These are phyloP conservation scores for Olyra latifolia DNA, from an alignment of 176 grass and related monocot species.

Conservation along the genomic window DNA sequence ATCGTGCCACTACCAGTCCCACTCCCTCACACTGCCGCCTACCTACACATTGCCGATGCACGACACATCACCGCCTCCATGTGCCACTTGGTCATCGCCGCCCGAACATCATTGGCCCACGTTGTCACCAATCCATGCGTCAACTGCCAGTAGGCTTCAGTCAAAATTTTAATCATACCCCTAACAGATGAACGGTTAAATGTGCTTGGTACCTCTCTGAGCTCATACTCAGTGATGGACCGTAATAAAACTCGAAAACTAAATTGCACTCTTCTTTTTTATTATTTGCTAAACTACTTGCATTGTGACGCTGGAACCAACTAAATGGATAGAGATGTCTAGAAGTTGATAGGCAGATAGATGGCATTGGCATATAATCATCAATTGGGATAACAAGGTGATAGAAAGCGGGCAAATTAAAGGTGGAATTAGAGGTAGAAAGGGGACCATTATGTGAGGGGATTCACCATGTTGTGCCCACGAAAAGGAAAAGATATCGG, in stretches of 20 bases:
- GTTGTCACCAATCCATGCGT: too few species aligned
- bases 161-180: too few species aligned
- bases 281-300: neutral
- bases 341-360: neutral
- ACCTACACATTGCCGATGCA: too few species aligned
- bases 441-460: neutral
- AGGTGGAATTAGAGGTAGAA: neutral
- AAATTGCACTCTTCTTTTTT: neutral
- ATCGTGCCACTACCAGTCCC: too few species aligned
- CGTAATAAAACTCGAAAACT: neutral
- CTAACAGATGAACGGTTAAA: too few species aligned
- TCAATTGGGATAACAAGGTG: neutral
- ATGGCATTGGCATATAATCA: neutral
- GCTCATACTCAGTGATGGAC: too few species aligned
- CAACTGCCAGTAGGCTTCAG: too few species aligned
- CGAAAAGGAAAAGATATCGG: neutral
- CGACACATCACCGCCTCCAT: too few species aligned
- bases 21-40: too few species aligned
- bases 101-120: too few species aligned
- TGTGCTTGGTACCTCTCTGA: too few species aligned
- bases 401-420: neutral
- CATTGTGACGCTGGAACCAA: neutral
- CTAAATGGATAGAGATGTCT: neutral
- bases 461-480: conserved; percentile 9
- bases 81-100: too few species aligned